Base-by-base conservation (phyloP, 495 filamentous ascomycete species). In the Rhypophila decipiens region DNA sequence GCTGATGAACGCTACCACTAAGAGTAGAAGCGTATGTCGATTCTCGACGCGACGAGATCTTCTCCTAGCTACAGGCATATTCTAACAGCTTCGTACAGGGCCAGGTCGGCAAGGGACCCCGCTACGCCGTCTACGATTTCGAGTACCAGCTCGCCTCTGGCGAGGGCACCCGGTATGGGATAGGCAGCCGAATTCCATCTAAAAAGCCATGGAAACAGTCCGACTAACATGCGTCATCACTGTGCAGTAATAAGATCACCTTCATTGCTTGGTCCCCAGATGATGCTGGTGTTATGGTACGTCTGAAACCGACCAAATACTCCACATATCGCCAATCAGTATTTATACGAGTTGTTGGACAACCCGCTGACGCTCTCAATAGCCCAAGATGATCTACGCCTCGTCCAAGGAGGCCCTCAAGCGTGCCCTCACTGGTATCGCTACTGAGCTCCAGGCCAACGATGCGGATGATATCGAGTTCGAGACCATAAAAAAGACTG, bases 301-400 rank as follows among this genome's bases (percentile, higher is more conserved):
- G 84, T 78, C 2, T 17, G 13, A 10, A 22, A 22, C 19, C 37
- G 2, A 23, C 3, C 18, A 43, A 21, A 39, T 9, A 11, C 15
- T 11, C n/a, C 34, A 24, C 1, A 11, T 24, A 42, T 55, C 58
- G 39, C 60, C 42, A 46, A 23, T 20, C n/a, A 29, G 33, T 42
- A 19, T 31, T 33, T 11, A n/a, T n/a, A n/a, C n/a, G n/a, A n/a
- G n/a, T n/a, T n/a, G n/a, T n/a, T n/a, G n/a, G n/a, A n/a, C n/a
- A n/a, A 17, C 8, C 5, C n/a, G 5, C 43, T 15, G n/a, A 39
- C n/a, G 12, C 42, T 19, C 4, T 10, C 42, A 38, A 50, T 53
- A 90, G 87, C 73, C 82, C 63, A 87, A 88, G 71, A 97, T 96
- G 94, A 79, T 95, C 57, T 97, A 96, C 82, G 88, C 91, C 62